A percentile compares a stretch with the other conserved stretches of the same genome.
phyloP scores from a whole-genome alignment of 768 basidiomycete species.

The Tricholoma sp. region DNA sequence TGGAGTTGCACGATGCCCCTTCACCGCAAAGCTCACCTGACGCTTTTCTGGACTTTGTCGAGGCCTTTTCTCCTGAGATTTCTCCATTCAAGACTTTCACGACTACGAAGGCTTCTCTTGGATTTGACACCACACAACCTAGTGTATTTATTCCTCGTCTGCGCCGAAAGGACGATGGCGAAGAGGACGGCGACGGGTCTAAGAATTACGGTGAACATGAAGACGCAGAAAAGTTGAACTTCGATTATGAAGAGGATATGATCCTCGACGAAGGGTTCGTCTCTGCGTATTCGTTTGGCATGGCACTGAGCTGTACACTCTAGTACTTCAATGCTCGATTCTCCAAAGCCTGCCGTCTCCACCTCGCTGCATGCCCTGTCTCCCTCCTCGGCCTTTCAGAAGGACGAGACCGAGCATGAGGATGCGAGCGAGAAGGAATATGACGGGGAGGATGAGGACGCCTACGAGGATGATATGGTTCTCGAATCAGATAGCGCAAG shows the following conservation, averaged over 20 bases:
- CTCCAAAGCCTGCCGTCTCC: not conserved
- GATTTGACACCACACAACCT: not conserved
- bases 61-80: not conserved
- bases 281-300: not conserved
- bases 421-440: too few species aligned
- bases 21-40: not conserved
- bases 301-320: not conserved
- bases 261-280: not conserved
- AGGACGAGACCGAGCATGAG: not conserved
- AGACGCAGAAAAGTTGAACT: not conserved
- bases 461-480: not conserved
- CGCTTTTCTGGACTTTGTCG: not conserved
- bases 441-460: not conserved
- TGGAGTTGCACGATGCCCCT: not conserved
- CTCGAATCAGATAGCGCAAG: not conserved
- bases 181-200: not conserved
- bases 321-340: not conserved
- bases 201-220: not conserved
- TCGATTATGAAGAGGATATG: not conserved
- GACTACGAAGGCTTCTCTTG: not conserved
- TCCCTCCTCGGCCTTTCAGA: too few species aligned
- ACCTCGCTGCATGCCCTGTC: not conserved
- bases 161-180: not conserved
- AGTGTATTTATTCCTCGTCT: not conserved
- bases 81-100: not conserved